These are phyloP conservation scores for Malassezia dermatis DNA, from an alignment of 1,284 basidiomycete genomes.

Conservation along the genomic window DNA sequence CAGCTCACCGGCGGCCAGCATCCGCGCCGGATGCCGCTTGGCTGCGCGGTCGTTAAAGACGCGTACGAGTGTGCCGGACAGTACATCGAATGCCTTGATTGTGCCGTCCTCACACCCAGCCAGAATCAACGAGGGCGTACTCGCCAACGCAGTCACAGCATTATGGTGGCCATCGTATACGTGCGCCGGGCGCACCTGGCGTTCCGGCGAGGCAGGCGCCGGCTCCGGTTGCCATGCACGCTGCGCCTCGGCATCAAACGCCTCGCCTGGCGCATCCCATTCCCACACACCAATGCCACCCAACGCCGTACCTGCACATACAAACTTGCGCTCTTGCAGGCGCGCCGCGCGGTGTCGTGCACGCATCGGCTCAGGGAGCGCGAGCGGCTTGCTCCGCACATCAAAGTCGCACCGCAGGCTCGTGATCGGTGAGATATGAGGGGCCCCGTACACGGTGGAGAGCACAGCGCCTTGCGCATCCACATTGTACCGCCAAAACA, in stretches of 20 bases:
- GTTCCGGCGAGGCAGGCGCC: constrained; percentile 56
- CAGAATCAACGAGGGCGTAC: constrained; percentile 26
- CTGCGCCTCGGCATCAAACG: constrained; percentile 20
- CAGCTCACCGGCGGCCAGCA: constrained; percentile 54
- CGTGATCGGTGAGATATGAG: constrained; percentile 28
- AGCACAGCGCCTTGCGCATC: not conserved
- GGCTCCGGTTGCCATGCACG: constrained; percentile 48
- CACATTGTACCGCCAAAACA: constrained; percentile 23
- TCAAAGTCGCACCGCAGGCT: constrained; percentile 34
- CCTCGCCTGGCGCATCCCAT: constrained; percentile 25
- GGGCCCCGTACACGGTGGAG: constrained; percentile 29
- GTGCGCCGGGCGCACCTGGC: constrained; percentile 55
- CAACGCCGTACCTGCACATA: constrained; percentile 33
- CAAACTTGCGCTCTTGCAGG: constrained; percentile 35
- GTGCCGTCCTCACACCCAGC: constrained; percentile 53
- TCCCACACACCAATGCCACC: constrained; percentile 37
- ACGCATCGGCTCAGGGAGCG: constrained; percentile 7
- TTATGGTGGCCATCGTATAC: constrained; percentile 29
- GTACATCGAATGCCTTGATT: constrained; percentile 59
- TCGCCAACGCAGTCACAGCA: constrained; percentile 31
- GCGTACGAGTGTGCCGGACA: constrained; percentile 52
- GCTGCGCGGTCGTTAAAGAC: constrained; percentile 43
- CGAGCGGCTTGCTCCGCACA: constrained; percentile 19
- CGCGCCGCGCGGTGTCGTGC: constrained; percentile 19
- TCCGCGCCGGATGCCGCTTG: constrained; percentile 52